phyloP scores from a whole-genome alignment of 208 protist genomes.

The Acanthamoeba culbertsoni region DNA sequence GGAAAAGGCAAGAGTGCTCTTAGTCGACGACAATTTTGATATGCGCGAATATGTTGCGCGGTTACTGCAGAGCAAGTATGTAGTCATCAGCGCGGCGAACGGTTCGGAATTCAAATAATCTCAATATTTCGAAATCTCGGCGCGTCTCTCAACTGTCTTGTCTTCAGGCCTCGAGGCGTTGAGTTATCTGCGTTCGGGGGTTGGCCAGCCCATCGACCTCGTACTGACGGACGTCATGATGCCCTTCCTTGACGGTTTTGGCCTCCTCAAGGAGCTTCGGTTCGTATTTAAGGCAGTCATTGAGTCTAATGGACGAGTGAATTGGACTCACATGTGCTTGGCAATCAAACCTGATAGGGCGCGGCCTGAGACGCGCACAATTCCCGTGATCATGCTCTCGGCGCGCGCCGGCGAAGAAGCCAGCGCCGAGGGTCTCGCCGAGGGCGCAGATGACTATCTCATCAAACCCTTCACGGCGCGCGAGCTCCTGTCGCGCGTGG shows the following conservation, averaged over 20 bases:
- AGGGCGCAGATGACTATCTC: slow-evolving; percentile 67
- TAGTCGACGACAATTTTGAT: slow-evolving; percentile 60
- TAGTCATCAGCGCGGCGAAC: slow-evolving; percentile 18
- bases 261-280: slow-evolving; percentile 9
- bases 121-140: neutral
- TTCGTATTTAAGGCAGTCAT: neutral
- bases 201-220: neutral
- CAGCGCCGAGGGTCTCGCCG: slow-evolving; percentile 16
- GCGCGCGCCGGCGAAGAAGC: slow-evolving; percentile 63
- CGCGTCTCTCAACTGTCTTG: neutral
- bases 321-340: neutral
- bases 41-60: slow-evolving; percentile 61
- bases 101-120: neutral
- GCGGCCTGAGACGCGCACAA: neutral
- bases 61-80: neutral
- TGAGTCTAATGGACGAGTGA: too few species aligned
- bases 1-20: neutral
- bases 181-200: neutral
- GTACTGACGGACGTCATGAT: slow-evolving; percentile 66
- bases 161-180: slow-evolving; percentile 7
- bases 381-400: slow-evolving; percentile 65
- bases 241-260: slow-evolving; percentile 63
- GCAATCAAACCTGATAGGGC: neutral
- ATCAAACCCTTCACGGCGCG: slow-evolving; percentile 59
- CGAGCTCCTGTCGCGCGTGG: slow-evolving; percentile 32